Conservation (phyloP, 495 filamentous ascomycete genomes). For the Talaromyces trachyspermus region DNA sequence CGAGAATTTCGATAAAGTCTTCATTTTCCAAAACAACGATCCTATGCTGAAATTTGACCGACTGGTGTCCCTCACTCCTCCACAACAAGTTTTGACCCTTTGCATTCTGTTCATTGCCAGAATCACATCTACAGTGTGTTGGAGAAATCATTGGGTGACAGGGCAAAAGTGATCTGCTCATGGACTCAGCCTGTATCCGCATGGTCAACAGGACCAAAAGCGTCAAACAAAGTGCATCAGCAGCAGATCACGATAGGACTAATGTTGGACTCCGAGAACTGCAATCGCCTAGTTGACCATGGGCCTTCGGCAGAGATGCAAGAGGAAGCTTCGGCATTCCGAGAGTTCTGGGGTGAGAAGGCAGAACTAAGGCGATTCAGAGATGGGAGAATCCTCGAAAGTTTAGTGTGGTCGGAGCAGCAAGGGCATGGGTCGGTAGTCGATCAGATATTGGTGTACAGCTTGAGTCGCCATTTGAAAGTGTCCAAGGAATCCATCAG, state of each 20-base stretch:
- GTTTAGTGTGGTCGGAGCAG: conserved; percentile 76
- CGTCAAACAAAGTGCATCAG: conserved; percentile 16
- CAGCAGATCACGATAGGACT: conserved; percentile 54
- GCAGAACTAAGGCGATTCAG: conserved; percentile 48
- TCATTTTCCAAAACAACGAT: conserved; percentile 65
- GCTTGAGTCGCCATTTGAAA: conserved; percentile 59
- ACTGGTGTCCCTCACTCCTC: conserved; percentile 27
- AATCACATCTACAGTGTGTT: conserved; percentile 52
- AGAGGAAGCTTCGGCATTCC: conserved; percentile 37
- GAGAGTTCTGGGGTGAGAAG: conserved; percentile 47
- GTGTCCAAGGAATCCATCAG: conserved; percentile 41
- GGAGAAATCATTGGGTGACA: conserved; percentile 61
- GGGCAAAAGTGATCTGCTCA: conserved; percentile 60
- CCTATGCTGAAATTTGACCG: conserved; percentile 67
- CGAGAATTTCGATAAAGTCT: conserved; percentile 76
- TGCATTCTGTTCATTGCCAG: conserved; percentile 25
- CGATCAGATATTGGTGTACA: conserved; percentile 69
- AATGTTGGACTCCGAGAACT: conserved; percentile 61
- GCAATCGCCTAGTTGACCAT: conserved; percentile 68
- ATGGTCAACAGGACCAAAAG: conserved; percentile 29
- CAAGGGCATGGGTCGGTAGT: conserved; percentile 57
- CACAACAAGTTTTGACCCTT: conserved; percentile 19
- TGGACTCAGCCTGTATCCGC: conserved; percentile 26
- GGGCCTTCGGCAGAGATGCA: conserved; percentile 77
- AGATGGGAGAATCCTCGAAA: conserved; percentile 52